Base-by-base conservation (phyloP, 2,329 filamentous ascomycete genomes). In the Davidsoniella neocaledoniae region DNA sequence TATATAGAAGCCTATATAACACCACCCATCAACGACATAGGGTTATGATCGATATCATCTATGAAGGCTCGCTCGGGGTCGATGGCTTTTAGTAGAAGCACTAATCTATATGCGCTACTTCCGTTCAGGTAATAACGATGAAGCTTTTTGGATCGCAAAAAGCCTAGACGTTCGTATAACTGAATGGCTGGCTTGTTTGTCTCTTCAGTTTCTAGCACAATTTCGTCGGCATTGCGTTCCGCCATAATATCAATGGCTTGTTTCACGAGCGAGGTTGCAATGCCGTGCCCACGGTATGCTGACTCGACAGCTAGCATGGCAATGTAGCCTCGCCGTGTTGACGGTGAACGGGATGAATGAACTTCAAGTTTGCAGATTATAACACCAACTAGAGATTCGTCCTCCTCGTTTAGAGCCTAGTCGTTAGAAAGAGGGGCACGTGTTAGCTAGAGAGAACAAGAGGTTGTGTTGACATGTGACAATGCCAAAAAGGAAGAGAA, bases 41-140 rank as follows among this genome's bases (percentile, higher is more conserved):
- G 29, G 8, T 9, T 33, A 12, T 33, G 38, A 16, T 43, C 40
- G 16, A 19, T 49, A 16, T 33, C 29, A 12, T 43, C 47, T 12
- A 43, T 25, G n/a, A 49, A 43, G 1, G 12, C 40, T 17, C 38
- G 38, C 19, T 50, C 41, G 6, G 50, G 43, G 19, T 72, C 68
- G 37, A 67, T 55, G 2, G 66, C 58, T 61, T 83, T 88, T 48
- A 95, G 67, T 55, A 88, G 81, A 37, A 98, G 65, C 5, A 96
- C 79, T 47, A 98, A 69, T 40, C 91, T 75, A 63, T 91, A 98
- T 2, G 91, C 91, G 50, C 87, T 94, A 62, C 86, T 98, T 9
- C 91, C 91, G 60, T 96, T 98, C 39, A 98, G 68, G 58, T 98
- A 98, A 62, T 98, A 98, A 41, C 91, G 74, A 64, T 96, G 88